Conservation (phyloP, 495 filamentous ascomycete genomes). For the Aspergillus carlsbadensis region DNA sequence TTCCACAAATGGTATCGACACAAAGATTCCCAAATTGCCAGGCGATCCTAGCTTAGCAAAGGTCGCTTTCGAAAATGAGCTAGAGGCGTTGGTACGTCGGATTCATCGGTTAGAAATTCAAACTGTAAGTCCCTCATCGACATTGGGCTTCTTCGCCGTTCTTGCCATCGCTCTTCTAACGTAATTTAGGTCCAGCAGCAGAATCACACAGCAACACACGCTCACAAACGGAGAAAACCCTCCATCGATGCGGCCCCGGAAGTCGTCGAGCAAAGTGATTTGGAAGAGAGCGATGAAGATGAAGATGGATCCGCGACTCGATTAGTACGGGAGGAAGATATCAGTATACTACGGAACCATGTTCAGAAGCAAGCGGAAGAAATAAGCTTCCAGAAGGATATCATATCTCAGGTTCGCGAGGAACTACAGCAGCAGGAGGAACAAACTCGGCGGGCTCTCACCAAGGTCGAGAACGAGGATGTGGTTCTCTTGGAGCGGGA, state of each 20-base stretch:
- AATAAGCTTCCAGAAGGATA: constrained; percentile 70
- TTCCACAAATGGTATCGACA: constrained; percentile 36
- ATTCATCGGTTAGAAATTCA: constrained; percentile 69
- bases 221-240: constrained; percentile 30
- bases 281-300: constrained; percentile 43
- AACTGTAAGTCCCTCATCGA: constrained; percentile 61
- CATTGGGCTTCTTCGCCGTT: constrained; percentile 44
- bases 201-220: constrained; percentile 20
- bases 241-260: constrained; percentile 28
- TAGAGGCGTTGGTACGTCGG: constrained; percentile 64
- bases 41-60: constrained; percentile 64
- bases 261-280: constrained; percentile 33
- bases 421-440: constrained; percentile 62
- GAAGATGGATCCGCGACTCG: constrained; percentile 42
- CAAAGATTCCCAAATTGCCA: constrained; percentile 58
- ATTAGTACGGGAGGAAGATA: constrained; percentile 64
- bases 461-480: constrained; percentile 61
- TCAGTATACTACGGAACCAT: constrained; percentile 69
- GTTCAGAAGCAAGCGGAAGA: constrained; percentile 77
- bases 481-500: constrained; percentile 79
- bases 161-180: constrained; percentile 40
- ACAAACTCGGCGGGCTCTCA: constrained; percentile 53
- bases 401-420: constrained; percentile 67
- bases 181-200: constrained; percentile 44
- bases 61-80: constrained; percentile 65